Evolutionary conservation across 2,329 filamentous ascomycete genomes (phyloP).

Genomic region (Lojkania enalia): DNA sequence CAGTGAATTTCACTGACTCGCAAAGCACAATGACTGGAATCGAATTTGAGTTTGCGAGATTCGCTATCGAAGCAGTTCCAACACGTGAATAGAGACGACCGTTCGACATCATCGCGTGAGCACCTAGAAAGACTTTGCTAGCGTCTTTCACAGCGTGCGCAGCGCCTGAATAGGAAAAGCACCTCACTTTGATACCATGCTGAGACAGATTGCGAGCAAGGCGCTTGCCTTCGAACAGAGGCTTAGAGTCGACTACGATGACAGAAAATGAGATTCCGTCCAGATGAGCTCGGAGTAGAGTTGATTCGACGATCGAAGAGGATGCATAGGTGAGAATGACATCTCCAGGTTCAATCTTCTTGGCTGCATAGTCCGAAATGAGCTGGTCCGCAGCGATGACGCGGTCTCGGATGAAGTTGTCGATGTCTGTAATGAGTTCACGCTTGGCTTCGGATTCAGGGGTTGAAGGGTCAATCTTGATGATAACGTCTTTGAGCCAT

Average conservation of each 20-base stretch:
- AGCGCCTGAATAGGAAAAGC: constrained; percentile 78
- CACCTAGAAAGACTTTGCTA: constrained; percentile 76
- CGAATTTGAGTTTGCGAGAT: constrained; percentile 74
- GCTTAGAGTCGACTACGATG: constrained; percentile 77
- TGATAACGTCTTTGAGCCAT: constrained; percentile 88
- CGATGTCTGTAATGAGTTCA: constrained; percentile 76
- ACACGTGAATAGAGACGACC: constrained; percentile 85
- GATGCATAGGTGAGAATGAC: constrained; percentile 86
- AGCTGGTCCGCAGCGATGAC: constrained; percentile 85
- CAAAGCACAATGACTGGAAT: constrained; percentile 87
- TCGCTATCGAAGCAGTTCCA: constrained; percentile 84
- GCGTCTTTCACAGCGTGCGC: constrained; percentile 71
- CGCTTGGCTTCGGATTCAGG: constrained; percentile 82
- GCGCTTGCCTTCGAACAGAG: constrained; percentile 69
- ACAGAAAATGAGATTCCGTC: constrained; percentile 78
- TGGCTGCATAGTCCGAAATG: constrained; percentile 75
- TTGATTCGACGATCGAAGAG: constrained; percentile 82
- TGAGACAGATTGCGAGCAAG: constrained; percentile 72
- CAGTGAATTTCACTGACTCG: constrained; percentile 93
- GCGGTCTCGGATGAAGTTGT: constrained; percentile 87
- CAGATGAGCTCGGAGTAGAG: constrained; percentile 71
- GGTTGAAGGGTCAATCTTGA: constrained; percentile 83
- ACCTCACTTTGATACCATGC: constrained; percentile 75
- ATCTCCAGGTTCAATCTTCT: constrained; percentile 77
- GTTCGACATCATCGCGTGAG: constrained; percentile 95